phyloP scores from a whole-genome alignment of 495 filamentous ascomycete species.

The Delitschia confertaspora region DNA sequence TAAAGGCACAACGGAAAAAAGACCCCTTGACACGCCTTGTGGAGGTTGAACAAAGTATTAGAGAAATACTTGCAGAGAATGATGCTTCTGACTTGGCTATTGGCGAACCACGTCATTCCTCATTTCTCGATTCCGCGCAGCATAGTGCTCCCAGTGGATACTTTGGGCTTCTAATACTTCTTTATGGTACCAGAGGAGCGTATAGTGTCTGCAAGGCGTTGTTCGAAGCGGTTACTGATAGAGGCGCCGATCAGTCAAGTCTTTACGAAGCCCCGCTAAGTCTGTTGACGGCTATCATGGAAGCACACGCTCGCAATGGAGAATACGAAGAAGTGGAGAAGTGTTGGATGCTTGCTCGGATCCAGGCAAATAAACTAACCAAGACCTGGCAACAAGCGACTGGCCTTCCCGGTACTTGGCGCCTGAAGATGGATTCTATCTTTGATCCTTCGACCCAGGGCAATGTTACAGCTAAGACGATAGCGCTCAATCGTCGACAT shows the following conservation, averaged over 20 bases:
- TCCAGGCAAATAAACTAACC: slow-evolving; percentile 42
- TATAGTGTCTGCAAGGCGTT: slow-evolving; percentile 47
- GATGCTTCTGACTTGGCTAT: slow-evolving; percentile 30
- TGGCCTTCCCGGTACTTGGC: slow-evolving; percentile 1
- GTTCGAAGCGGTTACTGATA: slow-evolving; percentile 35
- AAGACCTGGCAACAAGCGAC: slow-evolving; percentile 21
- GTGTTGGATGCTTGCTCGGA: slow-evolving; percentile 56
- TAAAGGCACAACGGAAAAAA: not conserved
- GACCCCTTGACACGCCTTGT: slow-evolving; percentile 3
- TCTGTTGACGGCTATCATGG: slow-evolving; percentile 59
- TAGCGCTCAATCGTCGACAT: slow-evolving; percentile 42
- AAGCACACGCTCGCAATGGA: slow-evolving; percentile 45
- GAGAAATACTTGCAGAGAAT: slow-evolving; percentile 20
- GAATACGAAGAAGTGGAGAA: slow-evolving; percentile 51
- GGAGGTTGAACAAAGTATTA: slow-evolving; percentile 17
- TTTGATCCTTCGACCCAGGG: slow-evolving; percentile 1
- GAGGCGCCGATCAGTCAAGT: slow-evolving; percentile 16
- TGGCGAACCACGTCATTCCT: slow-evolving; percentile 28
- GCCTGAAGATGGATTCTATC: slow-evolving; percentile 4
- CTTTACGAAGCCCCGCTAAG: slow-evolving; percentile 41
- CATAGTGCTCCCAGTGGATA: slow-evolving; percentile 41
- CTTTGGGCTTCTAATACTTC: slow-evolving; percentile 52
- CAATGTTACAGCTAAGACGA: not conserved
- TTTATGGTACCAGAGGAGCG: slow-evolving; percentile 50
- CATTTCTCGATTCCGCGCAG: slow-evolving; percentile 21